Conservation (phyloP, 2,329 filamentous ascomycete species). For the Hypoxylon sp. region DNA sequence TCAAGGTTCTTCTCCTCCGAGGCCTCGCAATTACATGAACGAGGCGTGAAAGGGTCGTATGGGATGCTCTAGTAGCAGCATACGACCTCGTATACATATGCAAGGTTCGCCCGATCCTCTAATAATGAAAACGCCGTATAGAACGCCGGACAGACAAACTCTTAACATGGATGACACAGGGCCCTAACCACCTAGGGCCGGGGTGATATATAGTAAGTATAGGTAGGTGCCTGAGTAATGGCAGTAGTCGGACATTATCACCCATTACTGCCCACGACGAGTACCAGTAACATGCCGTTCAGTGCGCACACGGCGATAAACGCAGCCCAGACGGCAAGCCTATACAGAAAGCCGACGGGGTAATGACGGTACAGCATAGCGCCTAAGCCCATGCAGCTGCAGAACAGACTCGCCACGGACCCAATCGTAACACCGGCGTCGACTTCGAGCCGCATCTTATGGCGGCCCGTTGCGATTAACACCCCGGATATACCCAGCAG, state of each 20-base stretch:
- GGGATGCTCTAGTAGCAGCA: neutral
- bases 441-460: conserved; percentile 78
- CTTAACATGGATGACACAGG: conserved; percentile 21
- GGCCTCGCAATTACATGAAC: neutral
- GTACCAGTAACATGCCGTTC: conserved; percentile 67
- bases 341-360: conserved; percentile 60
- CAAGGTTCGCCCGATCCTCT: conserved; percentile 31
- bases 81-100: conserved; percentile 37
- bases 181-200: neutral
- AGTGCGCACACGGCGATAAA: conserved; percentile 64
- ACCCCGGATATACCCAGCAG: conserved; percentile 76
- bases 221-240: too few relatives aligned
- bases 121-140: conserved; percentile 15
- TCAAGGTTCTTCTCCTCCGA: neutral
- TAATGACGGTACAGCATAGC: conserved; percentile 69
- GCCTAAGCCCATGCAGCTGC: conserved; percentile 73
- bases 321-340: conserved; percentile 60
- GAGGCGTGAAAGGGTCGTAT: neutral
- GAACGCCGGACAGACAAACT: conserved; percentile 24
- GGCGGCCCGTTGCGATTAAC: conserved; percentile 77
- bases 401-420: conserved; percentile 75
- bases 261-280: conserved; percentile 62
- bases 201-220: conserved; percentile 11
- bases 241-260: conserved; percentile 36
- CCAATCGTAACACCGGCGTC: conserved; percentile 80